Evolutionary conservation across 1,284 basidiomycete genomes (phyloP), one percentile per base, ranked within the genome.

Genomic region (Apiotrichum akiyoshidainum): DNA sequence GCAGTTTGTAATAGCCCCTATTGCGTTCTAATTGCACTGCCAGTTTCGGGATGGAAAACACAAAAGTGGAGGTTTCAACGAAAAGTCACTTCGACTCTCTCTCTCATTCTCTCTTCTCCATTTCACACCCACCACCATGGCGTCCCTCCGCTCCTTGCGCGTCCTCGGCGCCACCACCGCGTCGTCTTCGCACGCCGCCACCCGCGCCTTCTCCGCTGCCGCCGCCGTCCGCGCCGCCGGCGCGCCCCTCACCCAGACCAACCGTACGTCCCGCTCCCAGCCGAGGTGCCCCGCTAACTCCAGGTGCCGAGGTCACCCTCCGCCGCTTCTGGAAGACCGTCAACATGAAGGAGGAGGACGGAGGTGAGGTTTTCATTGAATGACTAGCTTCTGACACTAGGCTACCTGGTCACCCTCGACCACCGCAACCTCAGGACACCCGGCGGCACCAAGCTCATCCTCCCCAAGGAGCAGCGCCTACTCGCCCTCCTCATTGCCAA

Each of bases 251-350:
- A 67, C 62, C 42, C 72, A 74, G 62, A 74, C 72, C 5, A 74
- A 74, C 59, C 65, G 72, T 74, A 19, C 12, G 71, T 50, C 7
- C 14, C 16, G n/a, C 14, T 48, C 2, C 6, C 13, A 10, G 39
- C 8, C 8, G 42, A 45, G 47, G 26, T 31, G 17, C 3, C n/a
- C 11, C 35, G 16, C 52, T 47, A 13, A 55, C 12, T 1, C 11
- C 45, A 94, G 92, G 87, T 65, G 91, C 90, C 17, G 90, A 95
- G 77, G 83, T 85, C 39, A 90, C 89, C 1, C 80, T 91, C 74
- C 87, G 87, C 62, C 81, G 93, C 33, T 97, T 97, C 74, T 97
- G 93, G 93, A 92, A 92, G 72, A 84, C 83, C 1, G 92, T 92
- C 16, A 84, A 83, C 33, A 80, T 95, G 58, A 85, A 87, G 61